Conservation (phyloP, 2,329 filamentous ascomycete genomes). For the Coniochaeta prunicola region DNA sequence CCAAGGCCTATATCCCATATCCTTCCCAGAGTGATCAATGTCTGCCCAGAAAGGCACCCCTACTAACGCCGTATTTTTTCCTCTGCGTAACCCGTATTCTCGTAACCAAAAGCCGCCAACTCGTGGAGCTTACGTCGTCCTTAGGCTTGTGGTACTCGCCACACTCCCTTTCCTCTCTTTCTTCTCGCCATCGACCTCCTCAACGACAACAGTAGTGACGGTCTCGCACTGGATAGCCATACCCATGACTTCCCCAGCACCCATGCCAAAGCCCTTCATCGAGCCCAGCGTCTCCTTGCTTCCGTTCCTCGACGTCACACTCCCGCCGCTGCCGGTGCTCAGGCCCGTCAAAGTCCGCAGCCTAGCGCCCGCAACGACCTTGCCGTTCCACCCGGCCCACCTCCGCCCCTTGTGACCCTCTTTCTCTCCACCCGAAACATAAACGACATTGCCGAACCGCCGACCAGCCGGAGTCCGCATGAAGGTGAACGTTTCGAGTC, state of each 20-base stretch:
- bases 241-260: slow-evolving; percentile 13
- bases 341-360: slow-evolving; percentile 6
- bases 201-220: slow-evolving; percentile 33
- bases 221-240: slow-evolving; percentile 36
- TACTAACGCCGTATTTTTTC: background rate
- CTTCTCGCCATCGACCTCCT: slow-evolving; percentile 18
- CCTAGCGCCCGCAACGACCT: slow-evolving; percentile 4
- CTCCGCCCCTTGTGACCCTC: slow-evolving; percentile 3
- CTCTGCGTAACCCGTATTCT: background rate
- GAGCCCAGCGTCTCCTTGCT: slow-evolving; percentile 24
- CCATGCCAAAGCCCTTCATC: slow-evolving; percentile 22
- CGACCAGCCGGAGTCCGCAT: slow-evolving; percentile 31
- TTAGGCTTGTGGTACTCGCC: slow-evolving; percentile 5
- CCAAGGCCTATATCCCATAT: background rate
- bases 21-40: background rate
- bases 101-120: background rate
- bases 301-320: slow-evolving; percentile 8
- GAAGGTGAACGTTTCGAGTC: slow-evolving; percentile 44
- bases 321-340: slow-evolving; percentile 6
- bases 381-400: slow-evolving; percentile 5
- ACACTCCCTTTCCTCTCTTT: slow-evolving; percentile 13
- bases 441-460: slow-evolving; percentile 33
- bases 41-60: background rate
- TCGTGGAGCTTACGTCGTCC: background rate
- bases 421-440: slow-evolving; percentile 17